phyloP scores from a whole-genome alignment of 805 yeast species.

The Teunomyces funiuensis region DNA sequence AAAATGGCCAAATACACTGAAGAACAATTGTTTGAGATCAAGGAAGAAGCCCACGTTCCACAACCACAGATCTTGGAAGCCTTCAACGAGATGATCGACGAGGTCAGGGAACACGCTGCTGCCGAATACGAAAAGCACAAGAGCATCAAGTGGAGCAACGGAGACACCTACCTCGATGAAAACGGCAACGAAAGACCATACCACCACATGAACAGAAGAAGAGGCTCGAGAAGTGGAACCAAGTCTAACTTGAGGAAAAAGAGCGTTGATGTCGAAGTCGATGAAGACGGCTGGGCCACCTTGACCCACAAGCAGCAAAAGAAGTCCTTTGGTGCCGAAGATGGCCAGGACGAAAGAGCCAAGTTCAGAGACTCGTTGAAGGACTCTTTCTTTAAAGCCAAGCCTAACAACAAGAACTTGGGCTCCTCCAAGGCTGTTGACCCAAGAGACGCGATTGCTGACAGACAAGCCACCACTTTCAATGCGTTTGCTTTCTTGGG shows the following conservation, averaged over 20 bases:
- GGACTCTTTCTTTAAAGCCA: constrained; percentile 50
- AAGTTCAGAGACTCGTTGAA: constrained; percentile 47
- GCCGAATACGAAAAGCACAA: constrained; percentile 29
- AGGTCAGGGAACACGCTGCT: constrained; percentile 51
- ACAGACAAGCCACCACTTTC: constrained; percentile 63
- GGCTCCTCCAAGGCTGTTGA: constrained; percentile 74
- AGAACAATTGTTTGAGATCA: constrained; percentile 62
- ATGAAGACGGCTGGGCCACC: constrained; percentile 85
- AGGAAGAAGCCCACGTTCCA: constrained; percentile 58
- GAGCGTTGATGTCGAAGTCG: constrained; percentile 53
- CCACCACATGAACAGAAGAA: constrained; percentile 54
- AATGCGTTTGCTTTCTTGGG: constrained; percentile 83
- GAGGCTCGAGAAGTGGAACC: constrained; percentile 52
- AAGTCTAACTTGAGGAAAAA: constrained; percentile 59
- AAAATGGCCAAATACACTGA: constrained; percentile 64
- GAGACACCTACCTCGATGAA: constrained; percentile 48
- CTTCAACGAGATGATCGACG: constrained; percentile 65
- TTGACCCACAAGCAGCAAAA: constrained; percentile 37
- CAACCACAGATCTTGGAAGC: constrained; percentile 63
- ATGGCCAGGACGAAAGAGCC: constrained; percentile 46
- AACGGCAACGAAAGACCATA: constrained; percentile 46
- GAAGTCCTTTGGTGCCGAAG: constrained; percentile 51
- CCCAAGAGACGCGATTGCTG: constrained; percentile 68
- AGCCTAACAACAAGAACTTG: constrained; percentile 73
- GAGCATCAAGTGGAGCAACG: constrained; percentile 33